Evolutionary conservation across 176 grass and related monocot species (phyloP).

Genomic region (Poa pratensis): DNA sequence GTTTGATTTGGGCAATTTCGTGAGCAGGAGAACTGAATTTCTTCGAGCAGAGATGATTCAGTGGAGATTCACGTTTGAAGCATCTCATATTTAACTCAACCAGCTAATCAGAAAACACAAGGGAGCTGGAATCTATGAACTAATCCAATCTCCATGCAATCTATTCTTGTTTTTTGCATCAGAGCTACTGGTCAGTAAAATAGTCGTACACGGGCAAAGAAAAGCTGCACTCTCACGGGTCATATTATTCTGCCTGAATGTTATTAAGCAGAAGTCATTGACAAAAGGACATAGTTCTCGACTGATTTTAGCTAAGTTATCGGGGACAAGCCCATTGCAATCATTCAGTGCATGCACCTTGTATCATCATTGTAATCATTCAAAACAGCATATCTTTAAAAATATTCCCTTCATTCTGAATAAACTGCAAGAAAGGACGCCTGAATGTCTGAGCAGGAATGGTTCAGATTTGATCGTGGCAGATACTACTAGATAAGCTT

Average conservation of each 20-base stretch:
- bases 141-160: background rate
- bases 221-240: background rate
- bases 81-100: background rate
- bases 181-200: background rate
- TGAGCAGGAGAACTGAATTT: too few species aligned
- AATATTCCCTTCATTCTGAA: background rate
- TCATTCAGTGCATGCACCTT: slow-evolving; percentile 69
- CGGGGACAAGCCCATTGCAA: slow-evolving; percentile 79
- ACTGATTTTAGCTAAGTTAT: slow-evolving; percentile 78
- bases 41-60: too few species aligned
- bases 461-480: background rate
- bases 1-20: too few species aligned
- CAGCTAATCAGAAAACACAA: background rate
- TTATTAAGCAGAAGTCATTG: background rate
- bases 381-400: slow-evolving; percentile 22
- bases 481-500: background rate
- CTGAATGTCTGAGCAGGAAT: slow-evolving; percentile 17
- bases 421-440: background rate
- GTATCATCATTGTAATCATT: slow-evolving; percentile 53
- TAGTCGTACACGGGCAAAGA: background rate
- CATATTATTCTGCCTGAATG: background rate
- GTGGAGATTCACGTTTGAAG: background rate
- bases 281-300: slow-evolving; percentile 58
- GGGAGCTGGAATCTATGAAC: background rate
- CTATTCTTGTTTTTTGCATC: background rate